These are phyloP conservation scores for Solanum chacoense DNA, from an alignment of 305 asterid genomes.

Conservation along the genomic window DNA sequence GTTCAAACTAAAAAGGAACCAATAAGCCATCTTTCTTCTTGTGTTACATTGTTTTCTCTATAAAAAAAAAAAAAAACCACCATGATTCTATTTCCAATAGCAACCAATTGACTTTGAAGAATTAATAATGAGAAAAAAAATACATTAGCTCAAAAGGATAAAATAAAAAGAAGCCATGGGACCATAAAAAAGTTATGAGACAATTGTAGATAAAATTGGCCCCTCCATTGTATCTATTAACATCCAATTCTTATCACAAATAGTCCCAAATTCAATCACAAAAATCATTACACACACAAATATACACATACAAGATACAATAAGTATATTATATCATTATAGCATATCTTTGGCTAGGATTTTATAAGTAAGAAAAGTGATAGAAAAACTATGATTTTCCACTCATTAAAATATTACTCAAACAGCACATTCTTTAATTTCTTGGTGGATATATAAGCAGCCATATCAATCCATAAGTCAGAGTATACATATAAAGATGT, in stretches of 20 bases:
- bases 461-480: neutral
- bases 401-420: neutral
- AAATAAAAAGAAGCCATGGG: neutral
- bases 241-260: neutral
- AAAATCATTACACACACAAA: neutral
- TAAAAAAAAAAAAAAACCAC: neutral
- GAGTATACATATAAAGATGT: neutral
- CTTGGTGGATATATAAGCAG: conserved; percentile 1
- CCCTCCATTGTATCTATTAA: neutral
- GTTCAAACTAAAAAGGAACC: conserved; percentile 1
- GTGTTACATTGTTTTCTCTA: neutral
- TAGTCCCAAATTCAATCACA: neutral
- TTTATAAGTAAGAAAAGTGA: neutral
- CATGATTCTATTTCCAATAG: neutral
- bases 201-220: neutral
- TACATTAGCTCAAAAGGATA: neutral
- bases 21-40: neutral
- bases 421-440: neutral
- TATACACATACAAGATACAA: neutral
- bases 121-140: neutral
- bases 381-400: neutral
- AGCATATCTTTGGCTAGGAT: neutral
- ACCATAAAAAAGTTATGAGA: neutral
- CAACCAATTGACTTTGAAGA: neutral
- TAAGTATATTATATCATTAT: neutral